Evolutionary conservation across 163 green algal species (phyloP).

Genomic region (Prototheca wickerhamii): DNA sequence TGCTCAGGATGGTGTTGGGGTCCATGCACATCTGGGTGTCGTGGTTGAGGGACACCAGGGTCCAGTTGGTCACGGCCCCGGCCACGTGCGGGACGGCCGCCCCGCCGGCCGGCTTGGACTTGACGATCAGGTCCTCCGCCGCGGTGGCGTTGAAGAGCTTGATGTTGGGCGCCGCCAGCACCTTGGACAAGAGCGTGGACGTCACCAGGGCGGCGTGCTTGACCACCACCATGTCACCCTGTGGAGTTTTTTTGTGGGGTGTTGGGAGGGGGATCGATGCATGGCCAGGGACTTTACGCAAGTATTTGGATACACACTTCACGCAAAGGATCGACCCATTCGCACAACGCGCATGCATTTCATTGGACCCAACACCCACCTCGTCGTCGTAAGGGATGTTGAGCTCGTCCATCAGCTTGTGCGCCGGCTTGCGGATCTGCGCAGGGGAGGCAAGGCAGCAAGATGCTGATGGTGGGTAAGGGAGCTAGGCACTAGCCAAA

Average conservation of each 20-base stretch:
- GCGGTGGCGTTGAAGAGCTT: conserved; percentile 96
- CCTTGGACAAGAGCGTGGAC: conserved; percentile 86
- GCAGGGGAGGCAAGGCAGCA: conserved; percentile 1
- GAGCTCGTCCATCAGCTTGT: conserved; percentile 68
- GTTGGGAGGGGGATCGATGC: neutral
- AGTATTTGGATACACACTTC: too few species aligned
- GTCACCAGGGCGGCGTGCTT: conserved; percentile 93
- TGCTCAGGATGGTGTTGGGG: conserved; percentile 82
- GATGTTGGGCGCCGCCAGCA: conserved; percentile 79
- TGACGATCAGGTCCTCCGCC: conserved; percentile 88
- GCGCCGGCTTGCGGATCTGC: conserved; percentile 76
- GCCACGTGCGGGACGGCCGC: conserved; percentile 42
- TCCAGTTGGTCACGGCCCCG: conserved; percentile 97
- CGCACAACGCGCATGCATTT: too few species aligned
- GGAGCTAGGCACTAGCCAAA: neutral
- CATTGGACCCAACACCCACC: neutral
- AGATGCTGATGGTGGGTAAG: neutral
- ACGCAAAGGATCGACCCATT: too few species aligned
- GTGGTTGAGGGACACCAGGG: conserved; percentile 88
- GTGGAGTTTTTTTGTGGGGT: neutral
- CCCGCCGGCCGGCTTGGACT: conserved; percentile 37
- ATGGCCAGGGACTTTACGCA: neutral
- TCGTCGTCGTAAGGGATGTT: conserved; percentile 71
- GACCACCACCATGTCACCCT: conserved; percentile 77
- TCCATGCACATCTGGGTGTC: conserved; percentile 97